phyloP scores from a whole-genome alignment of 108 stramenopile species.

The Cyclotella cryptica region DNA sequence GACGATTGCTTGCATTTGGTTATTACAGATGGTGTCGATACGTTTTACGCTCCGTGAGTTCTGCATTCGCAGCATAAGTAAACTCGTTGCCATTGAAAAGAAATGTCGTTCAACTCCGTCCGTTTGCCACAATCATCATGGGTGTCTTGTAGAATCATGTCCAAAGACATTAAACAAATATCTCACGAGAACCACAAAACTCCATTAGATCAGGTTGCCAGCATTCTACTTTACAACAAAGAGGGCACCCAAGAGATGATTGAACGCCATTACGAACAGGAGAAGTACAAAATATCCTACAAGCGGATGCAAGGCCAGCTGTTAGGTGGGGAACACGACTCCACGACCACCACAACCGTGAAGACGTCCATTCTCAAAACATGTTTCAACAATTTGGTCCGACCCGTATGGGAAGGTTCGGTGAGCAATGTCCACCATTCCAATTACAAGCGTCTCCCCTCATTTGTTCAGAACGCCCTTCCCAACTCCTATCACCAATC shows the following conservation, averaged over 20 bases:
- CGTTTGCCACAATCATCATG: background rate
- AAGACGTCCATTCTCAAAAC: conserved; percentile 49
- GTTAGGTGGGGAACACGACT: conserved; percentile 30
- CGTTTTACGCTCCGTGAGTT: conserved; percentile 42
- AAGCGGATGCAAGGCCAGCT: conserved; percentile 34
- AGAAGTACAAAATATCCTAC: conserved; percentile 34
- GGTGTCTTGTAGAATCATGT: conserved; percentile 7
- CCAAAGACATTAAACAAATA: conserved; percentile 45
- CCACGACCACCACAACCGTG: conserved; percentile 33
- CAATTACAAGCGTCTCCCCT: conserved; percentile 24
- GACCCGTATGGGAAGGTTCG: conserved; percentile 47
- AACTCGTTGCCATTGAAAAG: background rate
- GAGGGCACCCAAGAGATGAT: conserved; percentile 16
- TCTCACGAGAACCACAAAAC: conserved; percentile 18
- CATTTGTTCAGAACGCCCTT: conserved; percentile 14
- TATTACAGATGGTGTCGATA: conserved; percentile 43
- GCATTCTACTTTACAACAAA: conserved; percentile 12
- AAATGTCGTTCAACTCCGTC: background rate
- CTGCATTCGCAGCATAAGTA: background rate
- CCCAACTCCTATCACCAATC: background rate
- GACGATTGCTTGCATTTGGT: conserved; percentile 41
- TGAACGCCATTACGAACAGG: conserved; percentile 11
- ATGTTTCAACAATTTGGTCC: conserved; percentile 36
- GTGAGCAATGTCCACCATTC: conserved; percentile 27
- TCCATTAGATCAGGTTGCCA: conserved; percentile 4